Conservation (phyloP, 2,329 filamentous ascomycete genomes). For the Colletotrichum filicis region DNA sequence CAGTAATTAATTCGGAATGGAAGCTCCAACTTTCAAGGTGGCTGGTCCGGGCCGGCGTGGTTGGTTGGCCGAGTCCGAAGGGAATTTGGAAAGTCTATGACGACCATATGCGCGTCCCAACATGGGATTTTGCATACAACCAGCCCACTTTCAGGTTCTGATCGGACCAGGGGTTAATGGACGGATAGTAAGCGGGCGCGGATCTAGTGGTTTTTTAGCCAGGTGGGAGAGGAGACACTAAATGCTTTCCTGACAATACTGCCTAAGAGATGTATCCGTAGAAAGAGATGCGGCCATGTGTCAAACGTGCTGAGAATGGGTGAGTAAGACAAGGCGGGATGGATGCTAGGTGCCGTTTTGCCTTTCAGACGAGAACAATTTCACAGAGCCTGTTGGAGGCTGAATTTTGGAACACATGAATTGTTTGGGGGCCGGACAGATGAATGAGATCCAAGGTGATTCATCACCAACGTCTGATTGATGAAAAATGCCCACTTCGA, state of each 20-base stretch:
- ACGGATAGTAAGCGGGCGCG: neutral
- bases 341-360: neutral
- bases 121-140: slow-evolving; percentile 26
- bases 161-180: neutral
- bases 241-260: neutral
- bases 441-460: neutral
- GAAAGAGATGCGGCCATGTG: neutral
- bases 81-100: slow-evolving; percentile 28
- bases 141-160: neutral
- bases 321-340: neutral
- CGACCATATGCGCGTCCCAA: slow-evolving; percentile 26
- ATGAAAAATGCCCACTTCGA: neutral
- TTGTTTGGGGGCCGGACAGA: neutral
- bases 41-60: neutral
- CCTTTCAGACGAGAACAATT: neutral
- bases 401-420: neutral
- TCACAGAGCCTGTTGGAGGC: too few relatives aligned
- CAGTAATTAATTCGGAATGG: neutral
- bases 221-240: neutral
- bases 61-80: slow-evolving; percentile 17
- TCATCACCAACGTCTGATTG: neutral
- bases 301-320: neutral
- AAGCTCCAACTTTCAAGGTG: neutral
- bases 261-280: too few relatives aligned
- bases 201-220: neutral